Percentiles rank a stretch among this genome's conserved stretches.
Conservation (phyloP, 116 monocot genomes). For the Iris pallida region DNA sequence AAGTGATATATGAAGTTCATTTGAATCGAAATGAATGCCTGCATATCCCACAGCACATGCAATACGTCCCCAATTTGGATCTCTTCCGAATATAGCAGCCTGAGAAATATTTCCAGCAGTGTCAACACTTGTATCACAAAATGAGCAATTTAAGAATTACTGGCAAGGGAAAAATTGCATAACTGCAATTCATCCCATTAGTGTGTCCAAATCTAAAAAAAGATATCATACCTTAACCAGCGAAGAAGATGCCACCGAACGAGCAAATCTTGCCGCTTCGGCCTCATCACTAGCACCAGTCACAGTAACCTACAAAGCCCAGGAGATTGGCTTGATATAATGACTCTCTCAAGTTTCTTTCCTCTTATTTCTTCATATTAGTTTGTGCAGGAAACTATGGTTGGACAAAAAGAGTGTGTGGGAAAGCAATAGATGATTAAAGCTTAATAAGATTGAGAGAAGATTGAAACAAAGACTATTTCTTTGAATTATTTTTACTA, state of each 20-base stretch:
- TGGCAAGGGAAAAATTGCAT: background rate
- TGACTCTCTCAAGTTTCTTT: too few species aligned
- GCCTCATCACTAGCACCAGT: slow-evolving; percentile 64
- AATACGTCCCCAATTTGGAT: slow-evolving; percentile 98
- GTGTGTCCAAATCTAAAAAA: background rate
- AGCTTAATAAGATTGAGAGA: too few species aligned
- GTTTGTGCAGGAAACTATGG: background rate
- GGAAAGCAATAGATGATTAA: too few species aligned
- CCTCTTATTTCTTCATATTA: background rate
- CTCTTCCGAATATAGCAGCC: slow-evolving; percentile 98
- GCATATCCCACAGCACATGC: slow-evolving; percentile 95
- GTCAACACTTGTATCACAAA: background rate
- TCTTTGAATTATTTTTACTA: too few species aligned
- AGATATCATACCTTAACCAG: slow-evolving; percentile 62
- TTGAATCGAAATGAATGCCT: slow-evolving; percentile 62
- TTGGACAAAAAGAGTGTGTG: background rate
- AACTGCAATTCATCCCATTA: background rate
- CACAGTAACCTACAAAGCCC: slow-evolving; percentile 61
- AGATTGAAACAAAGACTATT: too few species aligned
- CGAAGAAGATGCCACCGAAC: slow-evolving; percentile 88
- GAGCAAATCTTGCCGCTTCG: slow-evolving; percentile 84
- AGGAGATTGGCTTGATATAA: background rate
- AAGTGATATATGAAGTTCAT: slow-evolving; percentile 63
- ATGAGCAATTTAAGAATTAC: background rate
- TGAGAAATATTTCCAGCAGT: slow-evolving; percentile 12